A percentile compares a stretch with the other conserved stretches of the same genome.
Conservation (phyloP, 2,329 filamentous ascomycete genomes). For the Alternaria sp. region DNA sequence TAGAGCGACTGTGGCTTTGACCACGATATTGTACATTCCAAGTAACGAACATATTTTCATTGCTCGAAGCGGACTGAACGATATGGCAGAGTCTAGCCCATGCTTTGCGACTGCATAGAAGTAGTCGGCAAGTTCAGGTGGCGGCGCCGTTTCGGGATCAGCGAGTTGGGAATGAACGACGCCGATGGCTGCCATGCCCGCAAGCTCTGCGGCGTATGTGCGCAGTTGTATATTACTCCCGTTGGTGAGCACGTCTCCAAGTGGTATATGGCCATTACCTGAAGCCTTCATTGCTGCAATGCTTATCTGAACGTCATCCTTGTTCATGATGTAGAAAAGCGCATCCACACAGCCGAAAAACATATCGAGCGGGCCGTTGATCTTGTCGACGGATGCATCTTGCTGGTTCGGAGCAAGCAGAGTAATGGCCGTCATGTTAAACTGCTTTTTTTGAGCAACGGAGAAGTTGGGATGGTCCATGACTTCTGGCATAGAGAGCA, state of each 20-base stretch:
- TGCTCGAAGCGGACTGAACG: slow-evolving; percentile 24
- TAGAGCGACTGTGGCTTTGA: slow-evolving; percentile 26
- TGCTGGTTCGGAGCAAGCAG: background rate
- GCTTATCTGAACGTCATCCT: slow-evolving; percentile 14
- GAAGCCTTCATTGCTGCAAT: slow-evolving; percentile 6
- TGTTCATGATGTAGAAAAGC: slow-evolving; percentile 26
- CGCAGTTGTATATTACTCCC: slow-evolving; percentile 1
- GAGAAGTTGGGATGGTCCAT: slow-evolving; percentile 9
- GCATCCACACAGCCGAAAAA: slow-evolving; percentile 27
- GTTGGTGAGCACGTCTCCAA: slow-evolving; percentile 18
- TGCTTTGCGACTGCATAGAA: slow-evolving; percentile 29
- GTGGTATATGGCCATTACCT: background rate
- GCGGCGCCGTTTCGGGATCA: slow-evolving; percentile 10
- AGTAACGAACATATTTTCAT: slow-evolving; percentile 32
- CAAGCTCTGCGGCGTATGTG: slow-evolving; percentile 22
- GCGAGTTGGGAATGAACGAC: slow-evolving; percentile 16
- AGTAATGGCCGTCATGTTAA: background rate
- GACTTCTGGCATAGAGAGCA: background rate
- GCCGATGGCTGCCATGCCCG: slow-evolving; percentile 28
- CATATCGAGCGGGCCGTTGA: slow-evolving; percentile 12
- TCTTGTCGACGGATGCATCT: slow-evolving; percentile 10
- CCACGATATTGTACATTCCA: slow-evolving; percentile 31
- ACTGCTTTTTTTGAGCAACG: background rate
- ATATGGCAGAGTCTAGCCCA: slow-evolving; percentile 25
- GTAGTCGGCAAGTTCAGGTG: slow-evolving; percentile 23